phyloP scores from a whole-genome alignment of 2,329 filamentous ascomycete species.

The Xylaria digitata region DNA sequence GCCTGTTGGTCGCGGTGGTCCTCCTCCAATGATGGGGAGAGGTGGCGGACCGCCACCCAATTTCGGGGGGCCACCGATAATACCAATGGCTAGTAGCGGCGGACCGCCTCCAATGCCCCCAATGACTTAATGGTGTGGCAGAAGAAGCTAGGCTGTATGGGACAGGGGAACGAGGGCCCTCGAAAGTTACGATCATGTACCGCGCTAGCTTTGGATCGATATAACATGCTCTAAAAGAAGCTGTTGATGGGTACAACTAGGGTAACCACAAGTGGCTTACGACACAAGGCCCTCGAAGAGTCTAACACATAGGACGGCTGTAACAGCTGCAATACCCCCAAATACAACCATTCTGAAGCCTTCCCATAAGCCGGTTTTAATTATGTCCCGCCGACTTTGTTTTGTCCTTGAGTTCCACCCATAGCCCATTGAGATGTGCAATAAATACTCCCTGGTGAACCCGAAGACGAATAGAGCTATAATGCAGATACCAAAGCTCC shows the following conservation, averaged over 20 bases:
- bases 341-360: conserved; percentile 68
- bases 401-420: conserved; percentile 44
- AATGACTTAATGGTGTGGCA: conserved; percentile 22
- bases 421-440: conserved; percentile 40
- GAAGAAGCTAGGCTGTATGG: conserved; percentile 7
- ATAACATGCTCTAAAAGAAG: conserved; percentile 16
- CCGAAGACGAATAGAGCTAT: conserved; percentile 72
- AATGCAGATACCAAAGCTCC: conserved; percentile 70
- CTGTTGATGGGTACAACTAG: conserved; percentile 5
- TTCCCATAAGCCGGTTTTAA: conserved; percentile 55
- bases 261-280: conserved; percentile 22
- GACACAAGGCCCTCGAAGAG: conserved; percentile 54
- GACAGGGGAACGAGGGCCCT: neutral
- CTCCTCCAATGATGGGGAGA: conserved; percentile 36
- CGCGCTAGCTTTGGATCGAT: neutral
- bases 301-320: conserved; percentile 65
- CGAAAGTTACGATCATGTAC: neutral
- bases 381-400: conserved; percentile 51
- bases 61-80: conserved; percentile 32
- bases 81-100: conserved; percentile 31
- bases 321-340: conserved; percentile 66
- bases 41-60: conserved; percentile 25
- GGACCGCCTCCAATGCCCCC: conserved; percentile 41
- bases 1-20: conserved; percentile 39
- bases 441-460: conserved; percentile 68